Evolutionary conservation across 2,329 filamentous ascomycete species (phyloP).

Genomic region (Apiospora rasikravindrae): DNA sequence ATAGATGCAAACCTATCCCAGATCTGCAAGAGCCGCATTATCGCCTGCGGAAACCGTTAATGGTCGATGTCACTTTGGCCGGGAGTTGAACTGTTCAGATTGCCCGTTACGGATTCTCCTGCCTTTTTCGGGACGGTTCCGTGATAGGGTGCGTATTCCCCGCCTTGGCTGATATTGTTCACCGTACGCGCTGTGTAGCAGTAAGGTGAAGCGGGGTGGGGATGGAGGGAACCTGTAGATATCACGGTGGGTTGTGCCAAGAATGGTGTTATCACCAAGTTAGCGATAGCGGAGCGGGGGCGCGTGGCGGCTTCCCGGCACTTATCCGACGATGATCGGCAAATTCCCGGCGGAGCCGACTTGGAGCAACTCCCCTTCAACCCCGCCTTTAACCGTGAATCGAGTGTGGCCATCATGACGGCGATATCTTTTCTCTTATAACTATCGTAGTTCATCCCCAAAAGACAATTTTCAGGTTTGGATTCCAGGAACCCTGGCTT

Average conservation of each 20-base stretch:
- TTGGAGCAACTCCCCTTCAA: not conserved
- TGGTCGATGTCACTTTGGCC: not conserved
- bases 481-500: not conserved
- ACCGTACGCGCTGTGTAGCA: not conserved
- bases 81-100: not conserved
- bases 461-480: not conserved
- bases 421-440: too few relatives aligned
- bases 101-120: not conserved
- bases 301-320: not conserved
- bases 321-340: not conserved
- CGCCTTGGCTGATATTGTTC: not conserved
- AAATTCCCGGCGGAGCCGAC: not conserved
- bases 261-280: not conserved
- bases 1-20: not conserved
- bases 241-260: not conserved
- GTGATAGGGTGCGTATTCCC: not conserved
- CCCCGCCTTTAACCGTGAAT: not conserved
- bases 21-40: not conserved
- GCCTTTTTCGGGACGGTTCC: not conserved
- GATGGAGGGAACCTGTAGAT: not conserved
- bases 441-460: too few relatives aligned
- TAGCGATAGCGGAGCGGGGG: constrained; percentile 12
- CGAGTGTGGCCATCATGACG: too few relatives aligned
- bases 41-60: not conserved
- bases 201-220: not conserved